Evolutionary conservation across 2,329 filamentous ascomycete species (phyloP), one percentile per base, ranked within the genome.

Genomic region (Pseudocercospora macadamiae): DNA sequence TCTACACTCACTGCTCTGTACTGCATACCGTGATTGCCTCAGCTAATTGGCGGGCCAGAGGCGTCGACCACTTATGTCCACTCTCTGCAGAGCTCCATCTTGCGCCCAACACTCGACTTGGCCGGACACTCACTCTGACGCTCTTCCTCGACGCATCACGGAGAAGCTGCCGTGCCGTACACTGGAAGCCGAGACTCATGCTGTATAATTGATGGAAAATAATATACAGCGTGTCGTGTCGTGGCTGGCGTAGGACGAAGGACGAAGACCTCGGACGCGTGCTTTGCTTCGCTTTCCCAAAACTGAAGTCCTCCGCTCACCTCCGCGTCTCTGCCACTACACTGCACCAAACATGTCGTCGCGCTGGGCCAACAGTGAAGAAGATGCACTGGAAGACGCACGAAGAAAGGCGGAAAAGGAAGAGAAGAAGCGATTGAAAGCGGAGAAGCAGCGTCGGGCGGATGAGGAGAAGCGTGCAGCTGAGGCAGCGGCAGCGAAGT

Each of bases 331-430:
- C 37, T 1, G 26, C 42, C 30, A 25, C 37, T 51, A 48, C 59
- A 57, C 56, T 42, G 58, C 49, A 44, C 23, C 42, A 19, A 53
- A 30, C 19, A 73, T 73, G 70, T 51, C 64, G 72, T 97, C 93
- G 51, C 87, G 93, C 75, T 99, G 95, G 95, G 91, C 90, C 64
- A 85, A 92, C 70, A 86, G 89, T 45, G 90, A 90, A 67, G 90
- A 92, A 66, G 92, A 97, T 73, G 86, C 86, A 19, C 89, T 86
- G 42, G 82, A 88, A 39, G 87, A 90, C 60, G 86, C 87, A 18
- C 86, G 87, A 70, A 82, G 86, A 55, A 93, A 89, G 75, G 84
- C 82, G 62, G 90, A 95, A 73, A 97, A 93, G 77, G 91, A 96
- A 76, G 89, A 92, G 70, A 96, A 95, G 82, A 91, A 89, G 76